Conservation (phyloP, 192 early-diverging fungal genomes). For the Coemansia sp. region DNA sequence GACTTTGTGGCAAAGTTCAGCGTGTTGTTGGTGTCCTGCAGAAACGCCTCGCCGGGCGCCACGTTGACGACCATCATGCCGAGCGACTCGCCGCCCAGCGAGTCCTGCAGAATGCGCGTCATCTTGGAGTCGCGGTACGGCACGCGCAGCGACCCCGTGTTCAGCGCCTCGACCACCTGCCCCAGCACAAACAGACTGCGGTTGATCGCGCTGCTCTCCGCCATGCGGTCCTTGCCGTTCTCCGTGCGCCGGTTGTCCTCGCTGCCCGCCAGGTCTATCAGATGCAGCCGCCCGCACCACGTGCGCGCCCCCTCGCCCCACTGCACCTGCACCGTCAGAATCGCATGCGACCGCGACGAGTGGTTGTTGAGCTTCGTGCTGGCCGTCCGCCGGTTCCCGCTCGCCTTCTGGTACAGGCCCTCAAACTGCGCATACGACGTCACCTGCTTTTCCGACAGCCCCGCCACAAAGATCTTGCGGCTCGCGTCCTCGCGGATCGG, state of each 20-base stretch:
- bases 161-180: constrained; percentile 65
- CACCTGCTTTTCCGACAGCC: constrained; percentile 54
- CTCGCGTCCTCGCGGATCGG: constrained; percentile 56
- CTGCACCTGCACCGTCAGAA: constrained; percentile 54
- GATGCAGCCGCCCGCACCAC: constrained; percentile 52
- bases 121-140: constrained; percentile 67
- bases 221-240: constrained; percentile 57
- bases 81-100: constrained; percentile 57
- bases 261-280: constrained; percentile 66
- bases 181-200: constrained; percentile 60
- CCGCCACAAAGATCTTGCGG: constrained; percentile 55
- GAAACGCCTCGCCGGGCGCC: constrained; percentile 52
- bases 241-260: constrained; percentile 65
- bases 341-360: constrained; percentile 62
- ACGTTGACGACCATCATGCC: constrained; percentile 69
- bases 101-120: constrained; percentile 63
- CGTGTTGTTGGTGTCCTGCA: constrained; percentile 56
- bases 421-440: constrained; percentile 54
- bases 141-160: constrained; percentile 50
- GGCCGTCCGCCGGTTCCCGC: constrained; percentile 57
- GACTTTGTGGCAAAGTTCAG: constrained; percentile 64
- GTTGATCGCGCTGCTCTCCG: constrained; percentile 65
- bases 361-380: constrained; percentile 62
- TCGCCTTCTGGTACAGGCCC: constrained; percentile 36
- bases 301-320: constrained; percentile 31